These are phyloP conservation scores for Eucalyptus sp. DNA, from an alignment of 345 rosid species.

Conservation along the genomic window DNA sequence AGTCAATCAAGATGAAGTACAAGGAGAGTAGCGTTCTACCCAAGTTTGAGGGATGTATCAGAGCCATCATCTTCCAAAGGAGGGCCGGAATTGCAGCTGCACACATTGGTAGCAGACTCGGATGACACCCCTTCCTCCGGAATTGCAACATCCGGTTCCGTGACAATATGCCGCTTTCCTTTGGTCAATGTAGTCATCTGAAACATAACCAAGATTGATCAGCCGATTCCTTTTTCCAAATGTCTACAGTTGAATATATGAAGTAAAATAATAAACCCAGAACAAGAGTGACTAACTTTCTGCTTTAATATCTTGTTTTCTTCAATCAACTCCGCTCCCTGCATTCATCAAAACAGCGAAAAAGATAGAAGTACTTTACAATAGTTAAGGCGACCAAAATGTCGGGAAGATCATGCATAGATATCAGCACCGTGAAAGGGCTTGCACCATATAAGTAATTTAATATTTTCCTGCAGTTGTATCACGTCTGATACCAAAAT, in stretches of 20 bases:
- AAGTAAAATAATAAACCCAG: not conserved
- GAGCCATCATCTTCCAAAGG: conserved; percentile 42
- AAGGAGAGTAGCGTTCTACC: conserved; percentile 1
- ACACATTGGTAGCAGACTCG: conserved; percentile 39
- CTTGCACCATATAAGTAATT: not conserved
- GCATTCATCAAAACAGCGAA: not conserved
- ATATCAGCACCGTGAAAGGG: not conserved
- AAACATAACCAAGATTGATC: not conserved
- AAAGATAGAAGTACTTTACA: not conserved
- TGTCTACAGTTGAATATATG: not conserved
- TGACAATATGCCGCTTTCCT: conserved; percentile 6
- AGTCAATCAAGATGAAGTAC: not conserved
- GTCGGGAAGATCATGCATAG: not conserved
- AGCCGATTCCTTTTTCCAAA: not conserved
- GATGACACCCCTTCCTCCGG: conserved; percentile 58
- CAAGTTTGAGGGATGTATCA: conserved; percentile 42
- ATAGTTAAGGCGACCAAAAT: not conserved
- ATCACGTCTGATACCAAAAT: not conserved
- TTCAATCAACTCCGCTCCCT: conserved; percentile 42
- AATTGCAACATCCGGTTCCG: conserved; percentile 8
- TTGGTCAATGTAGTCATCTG: conserved; percentile 22
- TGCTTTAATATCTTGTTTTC: conserved; percentile 45
- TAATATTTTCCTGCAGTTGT: not conserved
- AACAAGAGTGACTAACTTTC: conserved; percentile 12
- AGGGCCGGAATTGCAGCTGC: conserved; percentile 53